Percentiles rank a stretch among this genome's conserved stretches.
phyloP scores from a whole-genome alignment of 148 eudicot genomes.

The Dianthus caryophyllus region DNA sequence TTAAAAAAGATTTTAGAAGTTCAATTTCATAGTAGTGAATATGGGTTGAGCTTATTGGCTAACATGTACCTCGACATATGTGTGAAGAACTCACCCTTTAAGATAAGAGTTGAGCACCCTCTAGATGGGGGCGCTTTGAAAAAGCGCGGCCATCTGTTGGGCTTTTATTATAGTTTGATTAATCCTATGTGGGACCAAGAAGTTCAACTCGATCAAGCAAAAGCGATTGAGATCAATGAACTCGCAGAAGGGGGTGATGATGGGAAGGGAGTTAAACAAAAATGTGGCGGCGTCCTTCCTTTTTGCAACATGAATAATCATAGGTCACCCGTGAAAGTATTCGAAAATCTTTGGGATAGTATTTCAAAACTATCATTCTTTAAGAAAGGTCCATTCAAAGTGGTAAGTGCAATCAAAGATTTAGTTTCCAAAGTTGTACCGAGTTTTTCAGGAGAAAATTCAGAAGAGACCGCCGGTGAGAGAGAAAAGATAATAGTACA shows the following conservation, averaged over 20 bases:
- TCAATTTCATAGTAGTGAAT: slow-evolving; percentile 9
- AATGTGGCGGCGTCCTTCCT: slow-evolving; percentile 15
- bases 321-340: slow-evolving; percentile 10
- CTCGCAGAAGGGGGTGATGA: slow-evolving; percentile 3
- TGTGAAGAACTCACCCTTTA: slow-evolving; percentile 35
- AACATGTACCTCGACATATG: slow-evolving; percentile 31
- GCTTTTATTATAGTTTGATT: slow-evolving; percentile 37
- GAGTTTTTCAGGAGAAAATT: not conserved
- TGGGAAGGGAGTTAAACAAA: not conserved
- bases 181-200: slow-evolving; percentile 27
- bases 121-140: slow-evolving; percentile 13
- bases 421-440: slow-evolving; percentile 4
- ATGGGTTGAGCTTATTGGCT: slow-evolving; percentile 18
- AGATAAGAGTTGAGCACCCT: slow-evolving; percentile 7
- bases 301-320: slow-evolving; percentile 10
- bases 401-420: slow-evolving; percentile 3
- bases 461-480: not conserved
- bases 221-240: slow-evolving; percentile 8
- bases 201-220: slow-evolving; percentile 19
- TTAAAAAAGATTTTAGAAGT: slow-evolving; percentile 25
- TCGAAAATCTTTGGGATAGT: slow-evolving; percentile 9
- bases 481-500: slow-evolving; percentile 5
- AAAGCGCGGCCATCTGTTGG: slow-evolving; percentile 38
- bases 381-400: slow-evolving; percentile 11
- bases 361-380: slow-evolving; percentile 4